These are phyloP conservation scores for Irineochytrium annulatum DNA, from an alignment of 192 early-diverging fungal species.

Conservation along the genomic window DNA sequence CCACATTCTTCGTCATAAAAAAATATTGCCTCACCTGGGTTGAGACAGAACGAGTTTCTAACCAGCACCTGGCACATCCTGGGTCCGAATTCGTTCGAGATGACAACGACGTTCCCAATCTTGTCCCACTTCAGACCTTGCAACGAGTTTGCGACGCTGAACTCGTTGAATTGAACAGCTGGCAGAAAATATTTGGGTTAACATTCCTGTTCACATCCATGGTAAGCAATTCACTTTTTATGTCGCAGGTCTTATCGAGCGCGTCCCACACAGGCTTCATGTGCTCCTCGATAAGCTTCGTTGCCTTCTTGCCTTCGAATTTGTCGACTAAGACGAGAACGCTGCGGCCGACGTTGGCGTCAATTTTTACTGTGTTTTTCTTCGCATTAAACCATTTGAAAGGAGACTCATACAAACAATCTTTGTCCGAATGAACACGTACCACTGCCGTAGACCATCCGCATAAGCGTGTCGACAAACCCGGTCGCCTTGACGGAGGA, in stretches of 20 bases:
- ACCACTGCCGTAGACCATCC: constrained; percentile 38
- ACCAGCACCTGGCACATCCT: constrained; percentile 45
- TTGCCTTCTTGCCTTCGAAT: constrained; percentile 37
- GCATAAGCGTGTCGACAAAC: constrained; percentile 35
- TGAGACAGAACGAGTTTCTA: constrained; percentile 30
- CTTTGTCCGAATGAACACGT: background rate
- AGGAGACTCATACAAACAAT: background rate
- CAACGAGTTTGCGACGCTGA: constrained; percentile 46
- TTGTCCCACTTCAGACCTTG: constrained; percentile 31
- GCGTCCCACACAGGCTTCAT: constrained; percentile 47
- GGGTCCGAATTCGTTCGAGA: constrained; percentile 40
- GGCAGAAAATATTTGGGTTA: constrained; percentile 9
- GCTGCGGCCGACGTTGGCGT: constrained; percentile 13
- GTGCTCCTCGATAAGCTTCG: constrained; percentile 47
- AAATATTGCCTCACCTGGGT: constrained; percentile 20
- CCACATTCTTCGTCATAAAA: background rate
- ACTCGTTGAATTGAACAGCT: constrained; percentile 45
- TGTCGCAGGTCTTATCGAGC: constrained; percentile 25
- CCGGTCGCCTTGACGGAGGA: constrained; percentile 14
- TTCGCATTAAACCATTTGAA: background rate
- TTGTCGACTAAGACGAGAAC: constrained; percentile 48
- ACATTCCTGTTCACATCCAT: constrained; percentile 5
- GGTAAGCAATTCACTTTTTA: constrained; percentile 35
- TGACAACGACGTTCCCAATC: constrained; percentile 39
- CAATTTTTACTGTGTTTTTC: constrained; percentile 10